phyloP scores from a whole-genome alignment of 2,329 filamentous ascomycete genomes.

The Epichloe glyceriae region DNA sequence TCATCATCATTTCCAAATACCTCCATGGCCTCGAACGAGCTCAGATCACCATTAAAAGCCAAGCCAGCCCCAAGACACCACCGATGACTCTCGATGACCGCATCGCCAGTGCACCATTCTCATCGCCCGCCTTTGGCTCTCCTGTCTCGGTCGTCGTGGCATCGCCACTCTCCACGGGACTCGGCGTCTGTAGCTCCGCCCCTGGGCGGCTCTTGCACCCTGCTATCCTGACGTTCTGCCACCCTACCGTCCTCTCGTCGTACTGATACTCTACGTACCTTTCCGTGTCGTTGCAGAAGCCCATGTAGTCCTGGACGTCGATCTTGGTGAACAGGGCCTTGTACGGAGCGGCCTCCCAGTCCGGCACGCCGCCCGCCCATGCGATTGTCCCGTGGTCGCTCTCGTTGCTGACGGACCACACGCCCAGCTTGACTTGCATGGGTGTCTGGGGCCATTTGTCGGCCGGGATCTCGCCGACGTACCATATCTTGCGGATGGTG shows the following conservation, averaged over 20 bases:
- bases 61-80: conserved; percentile 7
- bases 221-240: conserved; percentile 17
- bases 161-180: conserved; percentile 4
- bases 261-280: conserved; percentile 16
- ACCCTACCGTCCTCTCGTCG: conserved; percentile 14
- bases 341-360: conserved; percentile 18
- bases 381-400: conserved; percentile 45
- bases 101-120: conserved; percentile 3
- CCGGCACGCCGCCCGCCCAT: conserved; percentile 49
- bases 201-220: conserved; percentile 15
- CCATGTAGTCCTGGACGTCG: conserved; percentile 18
- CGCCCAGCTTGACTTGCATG: conserved; percentile 51
- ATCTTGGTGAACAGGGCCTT: conserved; percentile 14
- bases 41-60: conserved; percentile 6
- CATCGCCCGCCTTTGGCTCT: not conserved
- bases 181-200: conserved; percentile 1
- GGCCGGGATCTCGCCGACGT: conserved; percentile 32
- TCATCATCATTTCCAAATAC: not conserved
- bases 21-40: not conserved
- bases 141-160: conserved; percentile 1
- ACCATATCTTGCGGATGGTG: conserved; percentile 17
- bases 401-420: conserved; percentile 38
- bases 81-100: not conserved
- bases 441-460: conserved; percentile 54
- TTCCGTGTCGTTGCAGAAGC: conserved; percentile 13